These are phyloP conservation scores for Fraxinus ornus DNA, from an alignment of 305 asterid species.

Conservation along the genomic window DNA sequence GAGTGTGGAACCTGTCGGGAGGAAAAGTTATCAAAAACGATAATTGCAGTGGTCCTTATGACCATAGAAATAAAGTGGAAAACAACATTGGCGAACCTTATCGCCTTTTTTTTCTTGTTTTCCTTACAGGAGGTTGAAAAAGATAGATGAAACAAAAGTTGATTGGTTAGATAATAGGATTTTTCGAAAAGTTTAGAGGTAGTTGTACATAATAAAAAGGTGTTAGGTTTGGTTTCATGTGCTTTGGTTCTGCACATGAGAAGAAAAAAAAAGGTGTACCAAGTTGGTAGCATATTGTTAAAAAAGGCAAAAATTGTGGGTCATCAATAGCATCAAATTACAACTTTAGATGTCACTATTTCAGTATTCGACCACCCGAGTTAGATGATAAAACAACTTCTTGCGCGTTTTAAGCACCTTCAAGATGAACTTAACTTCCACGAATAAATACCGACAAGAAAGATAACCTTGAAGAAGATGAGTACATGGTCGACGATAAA, in stretches of 20 bases:
- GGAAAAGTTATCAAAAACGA: not conserved
- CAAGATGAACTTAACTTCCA: not conserved
- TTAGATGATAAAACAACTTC: not conserved
- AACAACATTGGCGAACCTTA: not conserved
- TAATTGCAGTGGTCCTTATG: not conserved
- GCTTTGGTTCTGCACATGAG: not conserved
- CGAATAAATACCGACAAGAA: not conserved
- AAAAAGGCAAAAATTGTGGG: not conserved
- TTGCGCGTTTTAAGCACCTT: not conserved
- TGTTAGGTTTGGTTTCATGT: constrained; percentile 12
- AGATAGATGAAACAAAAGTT: not conserved
- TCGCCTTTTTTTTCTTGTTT: not conserved
- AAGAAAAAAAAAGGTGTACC: not conserved
- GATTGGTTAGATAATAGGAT: not conserved
- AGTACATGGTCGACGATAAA: not conserved
- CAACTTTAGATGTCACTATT: not conserved
- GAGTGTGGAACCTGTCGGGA: not conserved
- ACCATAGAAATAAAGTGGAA: not conserved
- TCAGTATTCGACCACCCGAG: not conserved
- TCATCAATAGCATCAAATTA: not conserved
- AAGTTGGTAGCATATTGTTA: not conserved
- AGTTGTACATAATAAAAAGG: not conserved
- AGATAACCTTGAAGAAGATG: not conserved
- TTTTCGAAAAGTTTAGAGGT: not conserved
- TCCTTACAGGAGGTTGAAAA: constrained; percentile 1